A percentile compares a stretch with the other conserved stretches of the same genome.
Conservation (phyloP, 2,329 filamentous ascomycete species). For the Claviceps quebecensis region DNA sequence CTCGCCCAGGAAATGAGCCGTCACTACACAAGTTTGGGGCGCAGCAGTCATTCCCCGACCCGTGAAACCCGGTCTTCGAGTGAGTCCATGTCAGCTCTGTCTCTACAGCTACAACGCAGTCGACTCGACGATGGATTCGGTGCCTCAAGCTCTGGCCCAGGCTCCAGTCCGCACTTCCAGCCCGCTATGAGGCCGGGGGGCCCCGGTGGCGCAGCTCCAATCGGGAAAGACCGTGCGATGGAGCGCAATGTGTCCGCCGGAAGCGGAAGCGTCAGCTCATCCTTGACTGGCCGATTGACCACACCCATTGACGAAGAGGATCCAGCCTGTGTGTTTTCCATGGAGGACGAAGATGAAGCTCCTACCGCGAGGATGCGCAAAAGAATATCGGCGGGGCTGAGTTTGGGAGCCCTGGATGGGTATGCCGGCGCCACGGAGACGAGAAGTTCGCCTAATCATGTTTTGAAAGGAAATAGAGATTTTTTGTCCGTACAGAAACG, state of each 20-base stretch:
- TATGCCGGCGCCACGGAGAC: slow-evolving; percentile 24
- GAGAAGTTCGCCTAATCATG: slow-evolving; percentile 13
- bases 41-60: slow-evolving; percentile 24
- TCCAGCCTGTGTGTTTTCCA: slow-evolving; percentile 48
- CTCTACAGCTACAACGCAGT: slow-evolving; percentile 48
- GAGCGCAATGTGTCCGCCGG: slow-evolving; percentile 47
- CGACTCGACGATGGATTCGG: slow-evolving; percentile 30
- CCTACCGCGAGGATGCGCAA: slow-evolving; percentile 32
- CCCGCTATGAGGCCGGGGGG: slow-evolving; percentile 28
- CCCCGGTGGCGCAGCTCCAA: slow-evolving; percentile 23
- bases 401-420: slow-evolving; percentile 25
- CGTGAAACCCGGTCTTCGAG: slow-evolving; percentile 23
- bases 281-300: slow-evolving; percentile 41
- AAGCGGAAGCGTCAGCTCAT: slow-evolving; percentile 42
- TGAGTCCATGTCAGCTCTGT: slow-evolving; percentile 43
- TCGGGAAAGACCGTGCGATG: slow-evolving; percentile 27
- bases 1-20: slow-evolving; percentile 39
- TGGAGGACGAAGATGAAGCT: slow-evolving; percentile 48
- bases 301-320: slow-evolving; percentile 54
- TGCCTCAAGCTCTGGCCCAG: slow-evolving; percentile 17
- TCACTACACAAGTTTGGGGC: slow-evolving; percentile 20
- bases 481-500: slow-evolving; percentile 18
- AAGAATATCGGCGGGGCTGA: slow-evolving; percentile 31
- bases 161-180: slow-evolving; percentile 35
- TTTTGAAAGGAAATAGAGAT: slow-evolving; percentile 17